Percentiles rank a stretch among this genome's conserved stretches.
These are phyloP conservation scores for Phascolomyces articulosus DNA, from an alignment of 371 early-diverging fungal genomes.

Conservation along the genomic window DNA sequence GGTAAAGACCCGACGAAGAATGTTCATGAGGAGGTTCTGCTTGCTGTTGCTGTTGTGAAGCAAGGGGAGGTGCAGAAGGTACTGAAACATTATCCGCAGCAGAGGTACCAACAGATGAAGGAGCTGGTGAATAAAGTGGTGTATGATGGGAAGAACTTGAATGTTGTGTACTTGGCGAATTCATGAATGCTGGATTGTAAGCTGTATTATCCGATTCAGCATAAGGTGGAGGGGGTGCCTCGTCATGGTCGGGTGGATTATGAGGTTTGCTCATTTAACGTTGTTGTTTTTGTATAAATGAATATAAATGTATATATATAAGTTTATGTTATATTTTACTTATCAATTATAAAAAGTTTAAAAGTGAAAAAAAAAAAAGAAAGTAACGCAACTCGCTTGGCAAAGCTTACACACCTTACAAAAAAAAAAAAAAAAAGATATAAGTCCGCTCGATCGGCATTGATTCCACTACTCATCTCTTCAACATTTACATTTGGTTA, in stretches of 20 bases:
- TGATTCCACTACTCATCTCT: too few species aligned
- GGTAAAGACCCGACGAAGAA: background rate
- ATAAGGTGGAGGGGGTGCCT: slow-evolving; percentile 22
- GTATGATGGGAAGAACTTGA: slow-evolving; percentile 1
- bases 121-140: background rate
- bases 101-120: slow-evolving; percentile 6
- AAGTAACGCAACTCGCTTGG: too few species aligned
- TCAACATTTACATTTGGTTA: too few species aligned
- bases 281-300: background rate
- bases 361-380: too few species aligned
- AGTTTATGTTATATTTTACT: too few species aligned
- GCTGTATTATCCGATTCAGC: slow-evolving; percentile 17
- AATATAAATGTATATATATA: too few species aligned
- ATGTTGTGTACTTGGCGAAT: background rate
- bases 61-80: background rate
- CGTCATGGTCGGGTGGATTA: slow-evolving; percentile 17
- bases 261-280: slow-evolving; percentile 3
- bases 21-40: background rate
- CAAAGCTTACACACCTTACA: too few species aligned
- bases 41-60: background rate
- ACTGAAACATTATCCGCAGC: background rate
- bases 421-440: too few species aligned
- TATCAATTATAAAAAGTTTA: too few species aligned
- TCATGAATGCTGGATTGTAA: slow-evolving; percentile 19
- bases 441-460: too few species aligned